Evolutionary conservation across 352 stramenopile genomes (phyloP).

Genomic region (Phytophthora sojae): DNA sequence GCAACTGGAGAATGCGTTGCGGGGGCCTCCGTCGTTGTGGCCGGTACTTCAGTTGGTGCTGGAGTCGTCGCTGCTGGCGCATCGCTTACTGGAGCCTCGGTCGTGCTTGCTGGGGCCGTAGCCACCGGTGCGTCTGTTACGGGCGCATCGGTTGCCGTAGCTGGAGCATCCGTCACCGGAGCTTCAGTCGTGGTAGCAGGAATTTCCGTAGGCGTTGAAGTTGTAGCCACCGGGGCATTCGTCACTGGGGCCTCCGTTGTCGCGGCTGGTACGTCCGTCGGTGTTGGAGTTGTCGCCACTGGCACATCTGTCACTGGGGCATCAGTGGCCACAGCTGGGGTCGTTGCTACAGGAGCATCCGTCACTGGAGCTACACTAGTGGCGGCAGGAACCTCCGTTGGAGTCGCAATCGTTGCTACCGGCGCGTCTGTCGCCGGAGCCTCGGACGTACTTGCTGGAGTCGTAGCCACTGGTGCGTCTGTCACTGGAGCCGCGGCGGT

Average conservation of each 20-base stretch:
- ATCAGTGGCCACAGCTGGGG: conserved; percentile 3
- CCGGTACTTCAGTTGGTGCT: too few relatives aligned
- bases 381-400: not conserved
- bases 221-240: not conserved
- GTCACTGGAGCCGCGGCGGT: conserved; percentile 1
- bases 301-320: not conserved
- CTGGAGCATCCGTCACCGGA: too few relatives aligned
- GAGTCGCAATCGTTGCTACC: not conserved
- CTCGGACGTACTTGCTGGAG: not conserved
- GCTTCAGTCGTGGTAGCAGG: too few relatives aligned
- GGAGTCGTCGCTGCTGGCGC: too few relatives aligned
- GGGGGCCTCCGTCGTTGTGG: too few relatives aligned
- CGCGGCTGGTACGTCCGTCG: not conserved
- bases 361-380: conserved; percentile 1
- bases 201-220: too few relatives aligned
- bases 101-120: too few relatives aligned
- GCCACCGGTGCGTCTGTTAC: too few relatives aligned
- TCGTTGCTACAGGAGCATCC: too few relatives aligned
- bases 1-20: not conserved
- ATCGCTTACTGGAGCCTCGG: too few relatives aligned
- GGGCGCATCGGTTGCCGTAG: too few relatives aligned
- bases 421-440: not conserved
- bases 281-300: not conserved
- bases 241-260: conserved; percentile 5
- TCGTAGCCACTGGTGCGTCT: not conserved